Evolutionary conservation across 2,329 filamentous ascomycete genomes (phyloP), one percentile per base, ranked within the genome.

Genomic region (Tolypocladium pustulatum): DNA sequence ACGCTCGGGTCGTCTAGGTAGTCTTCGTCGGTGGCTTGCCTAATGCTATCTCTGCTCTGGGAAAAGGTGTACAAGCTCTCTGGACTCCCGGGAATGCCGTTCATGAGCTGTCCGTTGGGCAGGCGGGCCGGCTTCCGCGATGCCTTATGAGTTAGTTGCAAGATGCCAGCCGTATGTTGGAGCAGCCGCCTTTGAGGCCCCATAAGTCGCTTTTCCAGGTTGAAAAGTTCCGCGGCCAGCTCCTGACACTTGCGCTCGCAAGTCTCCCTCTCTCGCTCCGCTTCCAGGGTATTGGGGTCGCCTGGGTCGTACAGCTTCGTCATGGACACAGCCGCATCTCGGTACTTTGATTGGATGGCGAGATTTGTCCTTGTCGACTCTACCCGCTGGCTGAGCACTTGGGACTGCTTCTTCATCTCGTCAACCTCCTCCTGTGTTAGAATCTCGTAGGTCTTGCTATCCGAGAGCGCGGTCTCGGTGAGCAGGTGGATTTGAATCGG

Each of bases 391-490:
- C 82, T 80, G 55, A 97, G 74, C 40, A 84, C 78, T 60, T 85
- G 82, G 62, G 87, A 83, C 76, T 96, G 90, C 71, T 91, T 96
- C 79, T 97, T 99, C 66, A 97, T 75, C 54, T 84, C 82, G 64
- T 97, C 94, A 36, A 97, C 88, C 73, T 97, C 92, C 70, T 96
- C 91, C 65, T 93, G 89, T 0, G 92, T 90, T 61, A 99, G 72
- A 30, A 99, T 86, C 68, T 93, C 87, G 71, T 87, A 99, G 65
- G 86, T 78, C 68, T 86, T 88, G 76, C 91, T 95, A 74, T 99
- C 94, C 60, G 87, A 84, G 61, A 99, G 83, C 25, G 94, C 94
- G 25, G 91, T 97, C 76, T 97, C 93, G 61, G 94, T 92, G 60
- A 99, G 82, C 54, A 99, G 78, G 71, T 97, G 95, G 71, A 96